phyloP scores from a whole-genome alignment of 2,329 filamentous ascomycete genomes.

The Camillea tinctor region DNA sequence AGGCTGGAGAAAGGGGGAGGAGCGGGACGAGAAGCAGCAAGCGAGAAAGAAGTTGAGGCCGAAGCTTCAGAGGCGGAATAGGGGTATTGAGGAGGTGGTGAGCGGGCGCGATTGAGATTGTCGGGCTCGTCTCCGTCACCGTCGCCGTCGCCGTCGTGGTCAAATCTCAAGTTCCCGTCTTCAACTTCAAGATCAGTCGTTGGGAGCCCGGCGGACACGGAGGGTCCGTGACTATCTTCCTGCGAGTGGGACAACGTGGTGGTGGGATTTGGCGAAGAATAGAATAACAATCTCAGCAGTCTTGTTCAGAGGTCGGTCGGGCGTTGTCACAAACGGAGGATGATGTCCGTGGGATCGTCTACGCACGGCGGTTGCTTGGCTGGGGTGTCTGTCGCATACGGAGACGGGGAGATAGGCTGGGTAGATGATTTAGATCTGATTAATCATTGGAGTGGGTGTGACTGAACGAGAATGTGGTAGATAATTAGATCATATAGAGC shows the following conservation, averaged over 20 bases:
- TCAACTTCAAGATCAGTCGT: conserved; percentile 25
- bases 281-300: conserved; percentile 1
- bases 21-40: conserved; percentile 36
- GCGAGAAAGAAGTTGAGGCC: conserved; percentile 40
- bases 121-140: conserved; percentile 33
- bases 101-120: conserved; percentile 39
- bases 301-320: conserved; percentile 9
- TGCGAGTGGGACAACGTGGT: conserved; percentile 50
- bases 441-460: neutral
- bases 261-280: conserved; percentile 24
- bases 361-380: conserved; percentile 20
- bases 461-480: neutral
- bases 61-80: conserved; percentile 58
- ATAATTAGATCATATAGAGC: conserved; percentile 7
- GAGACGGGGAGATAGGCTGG: neutral
- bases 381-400: conserved; percentile 21
- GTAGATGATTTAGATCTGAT: conserved; percentile 3
- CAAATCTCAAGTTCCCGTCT: conserved; percentile 26
- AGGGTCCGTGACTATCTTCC: conserved; percentile 44
- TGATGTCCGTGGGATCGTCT: conserved; percentile 22
- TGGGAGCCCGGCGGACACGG: conserved; percentile 41
- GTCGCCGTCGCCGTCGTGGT: conserved; percentile 37
- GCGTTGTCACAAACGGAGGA: conserved; percentile 20
- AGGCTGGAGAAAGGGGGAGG: conserved; percentile 63
- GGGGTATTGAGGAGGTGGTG: conserved; percentile 60